Conservation (phyloP, 2,329 filamentous ascomycete species). For the Microdochium bolleyi region DNA sequence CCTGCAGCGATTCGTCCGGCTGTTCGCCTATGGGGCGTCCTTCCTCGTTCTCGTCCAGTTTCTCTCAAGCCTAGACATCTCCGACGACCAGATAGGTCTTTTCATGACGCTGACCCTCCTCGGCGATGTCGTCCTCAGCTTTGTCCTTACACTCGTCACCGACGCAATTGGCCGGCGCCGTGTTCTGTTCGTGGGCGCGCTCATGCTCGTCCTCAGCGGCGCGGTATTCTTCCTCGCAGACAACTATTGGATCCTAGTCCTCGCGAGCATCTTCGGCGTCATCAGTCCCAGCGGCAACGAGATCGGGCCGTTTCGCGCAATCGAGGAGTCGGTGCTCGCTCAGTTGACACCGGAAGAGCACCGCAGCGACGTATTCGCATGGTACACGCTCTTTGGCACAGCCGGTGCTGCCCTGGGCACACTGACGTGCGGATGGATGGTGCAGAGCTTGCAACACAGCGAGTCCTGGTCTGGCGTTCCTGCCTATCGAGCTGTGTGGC, state of each 20-base stretch:
- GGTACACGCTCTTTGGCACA: constrained; percentile 48
- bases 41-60: constrained; percentile 16
- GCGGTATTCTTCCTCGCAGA: constrained; percentile 24
- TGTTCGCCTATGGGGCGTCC: constrained; percentile 35
- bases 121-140: constrained; percentile 33
- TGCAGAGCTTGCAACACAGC: constrained; percentile 33
- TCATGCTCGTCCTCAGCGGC: constrained; percentile 28
- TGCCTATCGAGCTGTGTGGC: constrained; percentile 34
- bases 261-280: constrained; percentile 30
- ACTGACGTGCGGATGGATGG: constrained; percentile 47
- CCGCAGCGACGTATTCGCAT: constrained; percentile 47
- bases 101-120: constrained; percentile 36
- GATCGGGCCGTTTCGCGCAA: constrained; percentile 50
- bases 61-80: constrained; percentile 25
- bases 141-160: constrained; percentile 31
- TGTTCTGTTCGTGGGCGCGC: constrained; percentile 24
- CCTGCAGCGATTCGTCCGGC: constrained; percentile 49
- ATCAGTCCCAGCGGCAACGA: constrained; percentile 43
- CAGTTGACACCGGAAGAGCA: constrained; percentile 36
- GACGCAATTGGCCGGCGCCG: constrained; percentile 28
- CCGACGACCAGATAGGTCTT: constrained; percentile 29
- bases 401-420: constrained; percentile 53
- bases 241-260: constrained; percentile 30
- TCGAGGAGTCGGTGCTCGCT: constrained; percentile 49
- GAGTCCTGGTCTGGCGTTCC: background rate